These are phyloP conservation scores for Xylariaceae sp. DNA, from an alignment of 2,329 filamentous ascomycete genomes.

Conservation along the genomic window DNA sequence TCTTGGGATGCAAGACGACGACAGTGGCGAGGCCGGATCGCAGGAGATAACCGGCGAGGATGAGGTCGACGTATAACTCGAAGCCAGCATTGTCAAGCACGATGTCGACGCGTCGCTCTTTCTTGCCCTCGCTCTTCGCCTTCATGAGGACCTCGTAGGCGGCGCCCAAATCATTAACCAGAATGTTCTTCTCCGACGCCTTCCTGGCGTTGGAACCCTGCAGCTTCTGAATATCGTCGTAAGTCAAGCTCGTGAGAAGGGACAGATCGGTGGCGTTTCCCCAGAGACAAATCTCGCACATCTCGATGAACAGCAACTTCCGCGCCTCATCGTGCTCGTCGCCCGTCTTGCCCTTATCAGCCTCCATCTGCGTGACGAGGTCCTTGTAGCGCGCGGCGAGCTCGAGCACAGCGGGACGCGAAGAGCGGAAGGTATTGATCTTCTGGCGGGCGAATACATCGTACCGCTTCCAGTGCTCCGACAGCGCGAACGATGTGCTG, in stretches of 20 bases:
- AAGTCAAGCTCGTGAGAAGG: constrained; percentile 80
- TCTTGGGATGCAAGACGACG: constrained; percentile 87
- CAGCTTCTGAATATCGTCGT: constrained; percentile 94
- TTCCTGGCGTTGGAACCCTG: constrained; percentile 86
- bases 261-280: constrained; percentile 94
- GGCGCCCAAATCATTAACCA: constrained; percentile 74
- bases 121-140: constrained; percentile 57
- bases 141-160: constrained; percentile 65
- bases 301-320: constrained; percentile 76
- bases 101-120: constrained; percentile 79
- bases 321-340: constrained; percentile 60
- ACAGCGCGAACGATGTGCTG: constrained; percentile 69
- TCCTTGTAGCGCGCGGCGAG: constrained; percentile 74
- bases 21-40: constrained; percentile 78
- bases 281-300: constrained; percentile 96
- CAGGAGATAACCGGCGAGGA: constrained; percentile 85
- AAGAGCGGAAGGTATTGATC: constrained; percentile 86
- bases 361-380: constrained; percentile 61
- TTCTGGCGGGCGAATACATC: constrained; percentile 89
- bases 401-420: constrained; percentile 77
- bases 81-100: constrained; percentile 97
- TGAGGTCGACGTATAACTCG: constrained; percentile 91
- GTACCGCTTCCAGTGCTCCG: constrained; percentile 80
- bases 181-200: constrained; percentile 81
- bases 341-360: constrained; percentile 45